A percentile compares a stretch with the other conserved stretches of the same genome.
Conservation (phyloP, 2,329 filamentous ascomycete genomes). For the Penicillium capsulatum region DNA sequence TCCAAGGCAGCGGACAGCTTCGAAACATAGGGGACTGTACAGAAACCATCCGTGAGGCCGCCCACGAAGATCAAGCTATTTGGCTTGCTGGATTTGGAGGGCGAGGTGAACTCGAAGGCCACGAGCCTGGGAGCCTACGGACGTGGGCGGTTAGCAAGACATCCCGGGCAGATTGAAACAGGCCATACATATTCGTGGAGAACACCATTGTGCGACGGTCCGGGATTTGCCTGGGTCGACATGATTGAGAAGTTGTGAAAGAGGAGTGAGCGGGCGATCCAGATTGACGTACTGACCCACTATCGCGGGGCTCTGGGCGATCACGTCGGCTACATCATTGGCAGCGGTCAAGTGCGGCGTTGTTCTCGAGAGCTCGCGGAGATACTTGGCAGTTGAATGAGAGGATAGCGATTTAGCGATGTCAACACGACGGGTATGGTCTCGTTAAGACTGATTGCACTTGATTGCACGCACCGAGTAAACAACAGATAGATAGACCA, state of each 20-base stretch:
- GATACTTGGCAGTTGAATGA: no score
- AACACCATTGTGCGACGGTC: constrained; percentile 26
- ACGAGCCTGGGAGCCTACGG: constrained; percentile 38
- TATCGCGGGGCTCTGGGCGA: constrained; percentile 9
- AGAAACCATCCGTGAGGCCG: constrained; percentile 56
- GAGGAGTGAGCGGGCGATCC: constrained; percentile 4
- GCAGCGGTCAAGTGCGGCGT: no score
- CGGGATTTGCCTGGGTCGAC: constrained; percentile 12
- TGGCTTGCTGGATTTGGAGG: constrained; percentile 26
- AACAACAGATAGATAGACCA: no score
- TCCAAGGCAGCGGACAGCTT: constrained; percentile 48
- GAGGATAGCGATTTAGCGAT: no score
- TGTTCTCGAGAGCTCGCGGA: no score
- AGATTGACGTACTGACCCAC: constrained; percentile 14
- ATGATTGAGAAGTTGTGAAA: constrained; percentile 5
- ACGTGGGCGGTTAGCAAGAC: background rate
- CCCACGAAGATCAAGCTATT: constrained; percentile 57
- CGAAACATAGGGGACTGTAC: constrained; percentile 52
- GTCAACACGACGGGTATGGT: no score
- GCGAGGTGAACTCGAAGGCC: constrained; percentile 39
- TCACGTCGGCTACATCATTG: background rate
- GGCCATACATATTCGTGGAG: constrained; percentile 37
- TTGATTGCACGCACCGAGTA: no score
- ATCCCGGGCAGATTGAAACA: background rate
- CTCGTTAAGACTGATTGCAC: no score